Evolutionary conservation across 768 basidiomycete species (phyloP), one percentile per base, ranked within the genome.

Genomic region (Ephemerocybe angulata): DNA sequence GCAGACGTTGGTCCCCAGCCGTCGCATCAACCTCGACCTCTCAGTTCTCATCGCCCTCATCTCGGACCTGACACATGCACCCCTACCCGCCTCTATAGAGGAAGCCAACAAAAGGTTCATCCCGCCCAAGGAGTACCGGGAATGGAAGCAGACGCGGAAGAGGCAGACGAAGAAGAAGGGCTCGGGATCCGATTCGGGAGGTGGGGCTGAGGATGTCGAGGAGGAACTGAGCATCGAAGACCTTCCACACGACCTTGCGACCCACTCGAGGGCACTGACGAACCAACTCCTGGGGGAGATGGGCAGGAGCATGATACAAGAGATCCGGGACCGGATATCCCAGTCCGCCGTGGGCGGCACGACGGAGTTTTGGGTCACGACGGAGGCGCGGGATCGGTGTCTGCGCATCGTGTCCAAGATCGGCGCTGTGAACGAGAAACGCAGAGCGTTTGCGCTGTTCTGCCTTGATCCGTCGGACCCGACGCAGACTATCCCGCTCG

Each of bases 21-120:
- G 62, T 5, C 71, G 77, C 46, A 76, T 96, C 68, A 90, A 93
- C 59, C 78, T 94, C 30, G 93, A 96, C 64, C 76, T 96, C 11
- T 93, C 90, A 1, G 78, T 88, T 1, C 79, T 96, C 43, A 87
- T 96, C 52, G 92, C 93, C 0, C 77, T 94, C 27, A 79, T 90
- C 40, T 91, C 89, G 11, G 90, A 92, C 58, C 82, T 91, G 50
- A 87, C 88, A 0, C 92, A 94, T 67, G 75, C 85, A 0, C 74
- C 78, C 1, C 72, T 92, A 0, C 93, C 92, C 0, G 38, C 56
- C 0, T 74, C 77, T 0, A 60, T 77, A 0, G 78, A 80, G 13
- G 86, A 85, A 30, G 84, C 90, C 0, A 75, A 83, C 19, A 64
- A 67, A 12, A 78, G 88, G 3, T 95, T 91, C 62, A 74, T 83